These are phyloP conservation scores for Monosporascus sp. DNA, from an alignment of 2,329 filamentous ascomycete species.

Conservation along the genomic window DNA sequence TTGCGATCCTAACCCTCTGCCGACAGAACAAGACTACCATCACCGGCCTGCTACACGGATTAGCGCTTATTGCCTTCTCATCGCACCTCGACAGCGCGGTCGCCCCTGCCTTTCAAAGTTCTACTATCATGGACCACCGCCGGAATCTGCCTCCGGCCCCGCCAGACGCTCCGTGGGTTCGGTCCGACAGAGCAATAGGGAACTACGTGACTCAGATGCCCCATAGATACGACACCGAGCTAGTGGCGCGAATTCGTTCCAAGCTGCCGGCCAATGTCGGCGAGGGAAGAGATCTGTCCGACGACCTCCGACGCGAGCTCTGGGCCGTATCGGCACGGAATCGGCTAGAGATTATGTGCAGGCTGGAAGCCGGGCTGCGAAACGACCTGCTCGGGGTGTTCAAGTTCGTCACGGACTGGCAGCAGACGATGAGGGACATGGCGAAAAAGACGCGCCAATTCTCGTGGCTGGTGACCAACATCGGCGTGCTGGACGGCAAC, in stretches of 20 bases:
- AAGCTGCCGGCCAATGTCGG: background rate
- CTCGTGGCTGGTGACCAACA: slow-evolving; percentile 30
- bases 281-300: background rate
- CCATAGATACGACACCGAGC: slow-evolving; percentile 12
- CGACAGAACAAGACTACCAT: slow-evolving; percentile 15
- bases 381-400: slow-evolving; percentile 30
- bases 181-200: slow-evolving; percentile 6
- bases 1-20: slow-evolving; percentile 8
- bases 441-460: slow-evolving; percentile 24
- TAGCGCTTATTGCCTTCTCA: slow-evolving; percentile 10
- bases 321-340: slow-evolving; percentile 19
- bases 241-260: slow-evolving; percentile 12
- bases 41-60: slow-evolving; percentile 18
- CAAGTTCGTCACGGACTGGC: slow-evolving; percentile 30
- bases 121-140: slow-evolving; percentile 11
- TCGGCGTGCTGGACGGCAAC: slow-evolving; percentile 28
- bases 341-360: slow-evolving; percentile 23
- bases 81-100: slow-evolving; percentile 1
- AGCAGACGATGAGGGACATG: slow-evolving; percentile 20
- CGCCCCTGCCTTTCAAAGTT: slow-evolving; percentile 10
- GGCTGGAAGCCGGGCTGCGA: slow-evolving; percentile 20
- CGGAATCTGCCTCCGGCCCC: slow-evolving; percentile 6
- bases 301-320: slow-evolving; percentile 5
- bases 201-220: slow-evolving; percentile 14
- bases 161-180: slow-evolving; percentile 1